Conservation (phyloP, 2,329 filamentous ascomycete species). For the Tolypocladium nubicola region DNA sequence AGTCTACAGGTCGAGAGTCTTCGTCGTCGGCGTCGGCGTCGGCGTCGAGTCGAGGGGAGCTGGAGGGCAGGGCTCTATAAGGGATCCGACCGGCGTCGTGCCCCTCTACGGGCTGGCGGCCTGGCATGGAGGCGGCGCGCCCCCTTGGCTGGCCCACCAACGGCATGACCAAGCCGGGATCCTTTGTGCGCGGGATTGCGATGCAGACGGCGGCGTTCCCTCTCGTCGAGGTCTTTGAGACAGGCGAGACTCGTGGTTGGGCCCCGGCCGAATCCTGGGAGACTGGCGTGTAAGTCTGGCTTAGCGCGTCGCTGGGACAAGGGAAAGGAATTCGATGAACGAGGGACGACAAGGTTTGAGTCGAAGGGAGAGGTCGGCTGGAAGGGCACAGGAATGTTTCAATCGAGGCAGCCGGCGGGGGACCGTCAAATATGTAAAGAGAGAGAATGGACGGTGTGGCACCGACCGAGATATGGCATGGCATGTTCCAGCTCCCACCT, state of each 20-base stretch:
- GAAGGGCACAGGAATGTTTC: slow-evolving; percentile 7
- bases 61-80: slow-evolving; percentile 11
- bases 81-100: not conserved
- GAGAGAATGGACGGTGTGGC: slow-evolving; percentile 3
- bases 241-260: not conserved
- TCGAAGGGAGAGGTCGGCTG: slow-evolving; percentile 4
- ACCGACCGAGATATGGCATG: not conserved
- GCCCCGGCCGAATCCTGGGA: not conserved
- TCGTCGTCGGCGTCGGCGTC: slow-evolving; percentile 1
- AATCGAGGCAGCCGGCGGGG: not conserved
- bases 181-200: not conserved
- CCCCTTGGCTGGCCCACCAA: slow-evolving; percentile 4
- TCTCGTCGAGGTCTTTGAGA: not conserved
- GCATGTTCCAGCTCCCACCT: slow-evolving; percentile 4
- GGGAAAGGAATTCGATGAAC: slow-evolving; percentile 9
- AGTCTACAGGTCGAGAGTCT: not conserved
- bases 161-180: slow-evolving; percentile 6
- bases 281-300: slow-evolving; percentile 2
- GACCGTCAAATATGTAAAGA: not conserved
- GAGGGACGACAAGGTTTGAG: slow-evolving; percentile 1
- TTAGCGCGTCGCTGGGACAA: not conserved
- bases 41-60: slow-evolving; percentile 3
- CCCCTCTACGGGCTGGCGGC: slow-evolving; percentile 1
- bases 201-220: not conserved
- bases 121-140: slow-evolving; percentile 9